Evolutionary conservation across 331 rosid species (phyloP).

Genomic region (Erythrophleum ivorense): DNA sequence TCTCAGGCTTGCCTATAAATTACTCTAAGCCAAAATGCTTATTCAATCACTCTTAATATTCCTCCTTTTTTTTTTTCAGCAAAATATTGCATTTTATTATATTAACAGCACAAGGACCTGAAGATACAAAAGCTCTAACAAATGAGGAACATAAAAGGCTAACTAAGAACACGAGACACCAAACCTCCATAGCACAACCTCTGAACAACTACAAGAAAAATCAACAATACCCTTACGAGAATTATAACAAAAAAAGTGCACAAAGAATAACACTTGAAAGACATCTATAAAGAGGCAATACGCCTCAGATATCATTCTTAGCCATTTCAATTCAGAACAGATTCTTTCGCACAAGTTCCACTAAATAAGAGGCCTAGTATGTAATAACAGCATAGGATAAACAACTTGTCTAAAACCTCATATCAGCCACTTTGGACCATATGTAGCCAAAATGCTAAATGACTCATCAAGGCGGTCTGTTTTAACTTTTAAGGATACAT

Average conservation of each 20-base stretch:
- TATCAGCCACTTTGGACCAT: background rate
- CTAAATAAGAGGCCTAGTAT: background rate
- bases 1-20: too few relatives aligned
- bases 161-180: background rate
- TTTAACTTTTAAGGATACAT: background rate
- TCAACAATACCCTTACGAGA: background rate
- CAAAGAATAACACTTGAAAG: background rate
- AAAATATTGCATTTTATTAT: background rate
- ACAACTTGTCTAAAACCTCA: background rate
- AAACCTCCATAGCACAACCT: background rate
- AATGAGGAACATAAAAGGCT: background rate
- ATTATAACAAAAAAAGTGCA: background rate
- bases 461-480: constrained; percentile 9
- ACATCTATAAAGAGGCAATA: background rate
- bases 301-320: background rate
- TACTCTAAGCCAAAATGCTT: background rate
- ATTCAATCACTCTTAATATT: background rate
- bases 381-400: background rate
- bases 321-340: background rate
- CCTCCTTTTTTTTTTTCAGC: background rate
- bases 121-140: background rate
- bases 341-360: background rate
- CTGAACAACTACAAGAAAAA: background rate
- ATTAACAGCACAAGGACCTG: background rate
- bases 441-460: background rate